Percentiles rank a stretch among this genome's conserved stretches.
These are phyloP conservation scores for Amphibolis antarctica DNA, from an alignment of 106 monocot genomes.

Conservation along the genomic window DNA sequence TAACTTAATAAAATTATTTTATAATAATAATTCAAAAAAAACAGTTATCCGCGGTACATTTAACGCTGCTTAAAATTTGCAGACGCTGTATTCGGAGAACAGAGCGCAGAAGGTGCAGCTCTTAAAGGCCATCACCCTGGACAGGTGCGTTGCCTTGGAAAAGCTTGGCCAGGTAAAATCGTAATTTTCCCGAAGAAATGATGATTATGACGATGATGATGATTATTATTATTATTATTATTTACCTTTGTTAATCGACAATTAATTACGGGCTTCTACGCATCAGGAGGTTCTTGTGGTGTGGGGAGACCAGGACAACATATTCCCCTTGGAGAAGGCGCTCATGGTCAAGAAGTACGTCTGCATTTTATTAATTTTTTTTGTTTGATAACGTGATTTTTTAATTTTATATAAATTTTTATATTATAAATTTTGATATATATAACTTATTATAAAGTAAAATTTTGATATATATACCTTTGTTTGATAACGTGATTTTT, in stretches of 20 bases:
- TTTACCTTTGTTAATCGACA: not conserved
- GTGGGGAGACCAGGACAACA: constrained; percentile 14
- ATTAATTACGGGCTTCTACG: too few relatives aligned
- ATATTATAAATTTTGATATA: too few relatives aligned
- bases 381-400: too few relatives aligned
- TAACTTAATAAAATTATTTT: too few relatives aligned
- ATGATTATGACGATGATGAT: not conserved
- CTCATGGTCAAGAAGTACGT: constrained; percentile 8
- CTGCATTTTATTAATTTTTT: too few relatives aligned
- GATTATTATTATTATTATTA: not conserved
- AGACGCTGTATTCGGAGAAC: constrained; percentile 8
- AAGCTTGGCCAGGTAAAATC: constrained; percentile 1
- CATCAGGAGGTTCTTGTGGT: constrained; percentile 16
- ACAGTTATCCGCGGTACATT: too few relatives aligned
- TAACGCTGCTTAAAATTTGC: too few relatives aligned
- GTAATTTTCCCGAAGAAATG: not conserved
- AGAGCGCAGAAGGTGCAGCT: constrained; percentile 15
- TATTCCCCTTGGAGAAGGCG: constrained; percentile 13
- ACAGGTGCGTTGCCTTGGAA: not conserved
- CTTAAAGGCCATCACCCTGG: constrained; percentile 11
- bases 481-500: too few relatives aligned
- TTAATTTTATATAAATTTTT: too few relatives aligned
- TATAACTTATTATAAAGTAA: too few relatives aligned
- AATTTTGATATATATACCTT: too few relatives aligned
- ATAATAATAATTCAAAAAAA: too few relatives aligned